Conservation (phyloP, 805 yeast genomes). For the Saccharomycopsis babjevae region DNA sequence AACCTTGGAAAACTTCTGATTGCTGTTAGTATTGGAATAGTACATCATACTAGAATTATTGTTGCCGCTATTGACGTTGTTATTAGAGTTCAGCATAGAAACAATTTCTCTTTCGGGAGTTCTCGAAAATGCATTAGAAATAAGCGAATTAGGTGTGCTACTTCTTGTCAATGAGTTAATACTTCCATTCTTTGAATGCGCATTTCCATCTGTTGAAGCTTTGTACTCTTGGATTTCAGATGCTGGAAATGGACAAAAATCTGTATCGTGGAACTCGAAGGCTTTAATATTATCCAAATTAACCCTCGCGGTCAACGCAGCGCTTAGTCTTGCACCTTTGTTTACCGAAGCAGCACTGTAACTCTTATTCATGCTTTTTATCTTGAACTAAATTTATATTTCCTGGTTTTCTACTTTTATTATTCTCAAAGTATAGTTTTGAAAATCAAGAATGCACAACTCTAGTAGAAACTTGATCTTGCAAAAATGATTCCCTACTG, state of each 20-base stretch:
- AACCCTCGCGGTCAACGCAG: slow-evolving; percentile 29
- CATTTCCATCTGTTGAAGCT: background rate
- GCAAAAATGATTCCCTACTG: too few species aligned
- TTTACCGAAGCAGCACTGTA: background rate
- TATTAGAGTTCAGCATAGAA: background rate
- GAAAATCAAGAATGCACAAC: too few species aligned
- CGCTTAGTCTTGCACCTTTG: background rate
- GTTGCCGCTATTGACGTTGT: background rate
- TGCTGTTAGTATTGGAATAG: background rate
- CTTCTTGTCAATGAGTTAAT: background rate
- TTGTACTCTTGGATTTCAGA: background rate
- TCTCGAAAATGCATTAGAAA: slow-evolving; percentile 6
- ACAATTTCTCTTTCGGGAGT: slow-evolving; percentile 10
- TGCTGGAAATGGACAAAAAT: slow-evolving; percentile 44
- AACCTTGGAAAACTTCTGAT: background rate
- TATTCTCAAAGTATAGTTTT: too few species aligned
- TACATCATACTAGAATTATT: background rate
- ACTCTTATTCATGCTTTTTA: background rate
- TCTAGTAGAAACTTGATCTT: too few species aligned
- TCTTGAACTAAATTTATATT: background rate
- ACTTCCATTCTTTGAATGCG: background rate
- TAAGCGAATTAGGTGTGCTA: slow-evolving; percentile 10
- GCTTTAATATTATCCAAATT: slow-evolving; percentile 54
- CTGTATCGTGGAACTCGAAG: slow-evolving; percentile 66
- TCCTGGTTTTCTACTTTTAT: too few species aligned